Conservation (phyloP, 2,329 filamentous ascomycete genomes). For the Epichloe elymi region DNA sequence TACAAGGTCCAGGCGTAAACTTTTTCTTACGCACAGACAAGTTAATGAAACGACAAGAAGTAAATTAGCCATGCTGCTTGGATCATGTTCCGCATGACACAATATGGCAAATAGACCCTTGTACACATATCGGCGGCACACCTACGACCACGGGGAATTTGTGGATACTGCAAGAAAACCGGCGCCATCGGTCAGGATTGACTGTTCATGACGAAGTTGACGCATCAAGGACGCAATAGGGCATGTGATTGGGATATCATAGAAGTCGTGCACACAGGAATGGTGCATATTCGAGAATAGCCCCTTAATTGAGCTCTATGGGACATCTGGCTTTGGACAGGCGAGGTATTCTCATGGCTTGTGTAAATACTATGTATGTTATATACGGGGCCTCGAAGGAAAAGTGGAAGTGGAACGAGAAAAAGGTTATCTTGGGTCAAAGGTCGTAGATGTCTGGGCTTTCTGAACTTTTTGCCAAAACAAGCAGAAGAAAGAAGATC, state of each 20-base stretch:
- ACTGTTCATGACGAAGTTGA: conserved; percentile 5
- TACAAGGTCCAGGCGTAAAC: conserved; percentile 62
- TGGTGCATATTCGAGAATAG: background rate
- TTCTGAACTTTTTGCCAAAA: background rate
- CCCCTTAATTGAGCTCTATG: conserved; percentile 6
- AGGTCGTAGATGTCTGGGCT: background rate
- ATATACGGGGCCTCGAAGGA: background rate
- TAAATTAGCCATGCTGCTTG: conserved; percentile 4
- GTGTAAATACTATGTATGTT: conserved; percentile 5
- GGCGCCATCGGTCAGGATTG: background rate
- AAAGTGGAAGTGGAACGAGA: background rate
- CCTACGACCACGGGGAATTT: conserved; percentile 1
- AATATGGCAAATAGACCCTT: background rate
- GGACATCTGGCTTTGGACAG: background rate
- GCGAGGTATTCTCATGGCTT: conserved; percentile 1
- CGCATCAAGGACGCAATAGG: conserved; percentile 4
- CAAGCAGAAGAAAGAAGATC: background rate
- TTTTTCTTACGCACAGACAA: background rate
- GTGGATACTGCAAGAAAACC: background rate
- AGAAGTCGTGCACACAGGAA: conserved; percentile 2
- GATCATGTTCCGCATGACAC: background rate
- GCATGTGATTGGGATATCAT: conserved; percentile 5
- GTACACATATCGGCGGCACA: conserved; percentile 3
- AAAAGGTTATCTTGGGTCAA: background rate
- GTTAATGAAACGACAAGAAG: background rate